phyloP scores from a whole-genome alignment of 2,329 filamentous ascomycete species.

The Magnaporthiopsis rhizophila region DNA sequence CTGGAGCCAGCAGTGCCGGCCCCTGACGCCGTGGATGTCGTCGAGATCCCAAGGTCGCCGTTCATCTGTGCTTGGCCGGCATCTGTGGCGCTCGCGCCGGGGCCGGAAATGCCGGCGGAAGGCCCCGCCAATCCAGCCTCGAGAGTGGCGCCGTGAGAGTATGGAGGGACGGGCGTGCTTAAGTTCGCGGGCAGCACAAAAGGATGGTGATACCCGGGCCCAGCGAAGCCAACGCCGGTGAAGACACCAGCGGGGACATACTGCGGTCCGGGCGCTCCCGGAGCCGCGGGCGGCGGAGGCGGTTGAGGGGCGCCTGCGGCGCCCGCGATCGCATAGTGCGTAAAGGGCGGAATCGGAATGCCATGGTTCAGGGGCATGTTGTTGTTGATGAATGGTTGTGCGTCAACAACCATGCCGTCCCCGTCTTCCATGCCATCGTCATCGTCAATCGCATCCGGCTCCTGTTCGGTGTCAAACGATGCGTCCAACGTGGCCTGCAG shows the following conservation, averaged over 20 bases:
- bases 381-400: conserved; percentile 9
- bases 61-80: neutral
- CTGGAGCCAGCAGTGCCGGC: neutral
- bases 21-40: neutral
- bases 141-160: neutral
- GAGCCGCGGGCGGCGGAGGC: conserved; percentile 2
- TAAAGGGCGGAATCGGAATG: neutral
- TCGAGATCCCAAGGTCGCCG: neutral
- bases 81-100: neutral
- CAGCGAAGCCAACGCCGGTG: neutral
- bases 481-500: conserved; percentile 18
- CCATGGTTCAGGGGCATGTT: neutral
- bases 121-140: conserved; percentile 6
- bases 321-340: neutral
- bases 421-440: conserved; percentile 36
- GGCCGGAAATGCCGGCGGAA: neutral
- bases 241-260: neutral
- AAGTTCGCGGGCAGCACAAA: neutral
- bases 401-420: conserved; percentile 30
- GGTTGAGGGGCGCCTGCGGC: neutral
- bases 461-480: conserved; percentile 27
- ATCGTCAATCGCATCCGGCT: conserved; percentile 32
- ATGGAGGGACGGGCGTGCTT: neutral
- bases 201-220: neutral
- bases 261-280: neutral